Conservation (phyloP, 371 early-diverging fungal genomes). For the Mucor sp. region DNA sequence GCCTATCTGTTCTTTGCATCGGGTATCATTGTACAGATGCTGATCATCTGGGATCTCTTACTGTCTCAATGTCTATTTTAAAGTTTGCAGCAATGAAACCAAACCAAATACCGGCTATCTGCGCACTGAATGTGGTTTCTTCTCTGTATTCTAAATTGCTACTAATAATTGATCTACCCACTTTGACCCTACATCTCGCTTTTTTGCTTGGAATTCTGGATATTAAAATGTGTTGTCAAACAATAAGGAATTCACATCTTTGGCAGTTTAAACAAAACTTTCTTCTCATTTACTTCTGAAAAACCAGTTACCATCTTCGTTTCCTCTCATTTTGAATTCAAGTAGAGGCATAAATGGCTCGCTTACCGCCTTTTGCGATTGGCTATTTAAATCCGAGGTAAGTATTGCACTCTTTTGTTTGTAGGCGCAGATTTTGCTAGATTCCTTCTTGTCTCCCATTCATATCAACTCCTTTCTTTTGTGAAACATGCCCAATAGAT, state of each 20-base stretch:
- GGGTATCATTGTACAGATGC: too few species aligned
- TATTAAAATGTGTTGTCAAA: neutral
- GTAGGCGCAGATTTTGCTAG: neutral
- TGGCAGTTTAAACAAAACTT: neutral
- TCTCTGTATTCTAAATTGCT: neutral
- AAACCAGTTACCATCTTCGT: neutral
- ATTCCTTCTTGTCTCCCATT: neutral
- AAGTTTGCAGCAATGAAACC: neutral
- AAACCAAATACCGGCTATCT: neutral
- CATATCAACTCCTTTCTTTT: neutral
- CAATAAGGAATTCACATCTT: neutral
- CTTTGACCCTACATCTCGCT: neutral
- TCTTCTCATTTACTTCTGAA: neutral
- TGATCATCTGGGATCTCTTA: neutral
- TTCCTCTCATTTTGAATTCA: neutral
- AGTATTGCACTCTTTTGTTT: neutral
- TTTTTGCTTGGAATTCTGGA: neutral
- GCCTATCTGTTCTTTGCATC: neutral
- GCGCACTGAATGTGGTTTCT: neutral
- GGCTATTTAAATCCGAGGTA: neutral
- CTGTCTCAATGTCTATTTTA: neutral
- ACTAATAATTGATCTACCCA: neutral
- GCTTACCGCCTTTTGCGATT: neutral
- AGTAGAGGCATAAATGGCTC: neutral
- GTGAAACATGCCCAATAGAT: conserved; percentile 5